Base-by-base conservation (phyloP, 2,329 filamentous ascomycete genomes). In the Endocalyx cinctus region DNA sequence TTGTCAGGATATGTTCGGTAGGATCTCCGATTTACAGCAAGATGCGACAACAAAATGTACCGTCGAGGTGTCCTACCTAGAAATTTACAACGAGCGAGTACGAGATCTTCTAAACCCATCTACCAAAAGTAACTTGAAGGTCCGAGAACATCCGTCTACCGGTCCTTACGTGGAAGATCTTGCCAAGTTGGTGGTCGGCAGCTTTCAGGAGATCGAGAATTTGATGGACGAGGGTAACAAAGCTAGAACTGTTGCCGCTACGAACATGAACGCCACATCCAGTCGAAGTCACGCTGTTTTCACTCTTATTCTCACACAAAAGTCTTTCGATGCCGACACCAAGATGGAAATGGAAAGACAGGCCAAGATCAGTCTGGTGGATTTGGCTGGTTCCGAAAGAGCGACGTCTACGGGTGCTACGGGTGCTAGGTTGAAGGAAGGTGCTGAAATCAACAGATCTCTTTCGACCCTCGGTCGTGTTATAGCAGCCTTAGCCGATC, bases 141-240 rank as follows among this genome's bases (percentile, higher is more conserved):
- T 98, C 44, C 82, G 94, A 69, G 92, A 98, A 62, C 92, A 97
- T 70, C 92, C 92, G 3, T 94, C 90, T 3, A 96, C 92, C 2
- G 92, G 92, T 43, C 94, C 94, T 0, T 98, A 98, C 56, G 94
- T 98, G 33, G 92, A 98, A 62, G 92, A 98, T 68, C 71, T 98
- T 51, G 89, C 94, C 42, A 97, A 98, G 60, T 67, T 98, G 39
- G 87, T 92, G 2, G 92, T 98, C 25, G 79, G 87, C 48, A 90
- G 87, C 39, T 97, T 98, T 58, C 74, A 83, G 34, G 94, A 98
- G 58, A 97, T 98, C 47, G 92, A 98, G 55, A 82, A 96, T 56
- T 67, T 98, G 51, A 98, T 98, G 92, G 92, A 98, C 57, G 90
- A 97, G 64, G 92, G 92, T 53, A 98, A 98, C 70, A 98, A 98